Evolutionary conservation across 1,284 basidiomycete genomes (phyloP).

Genomic region (Leccinum subrobustum): DNA sequence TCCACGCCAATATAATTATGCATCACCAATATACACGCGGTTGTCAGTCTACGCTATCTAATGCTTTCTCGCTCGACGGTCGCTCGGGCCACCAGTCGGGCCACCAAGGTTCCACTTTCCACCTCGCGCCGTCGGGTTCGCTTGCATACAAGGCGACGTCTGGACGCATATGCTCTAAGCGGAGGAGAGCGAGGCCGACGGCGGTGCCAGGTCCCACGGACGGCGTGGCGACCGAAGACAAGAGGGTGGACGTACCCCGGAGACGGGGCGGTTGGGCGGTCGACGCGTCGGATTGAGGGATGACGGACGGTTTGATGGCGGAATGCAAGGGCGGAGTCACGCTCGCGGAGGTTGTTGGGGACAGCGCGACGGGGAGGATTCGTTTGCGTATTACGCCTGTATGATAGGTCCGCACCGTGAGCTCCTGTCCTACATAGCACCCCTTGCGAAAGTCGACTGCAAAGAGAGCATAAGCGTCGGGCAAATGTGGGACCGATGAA

Average conservation of each 20-base stretch:
- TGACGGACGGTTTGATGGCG: conserved; percentile 23
- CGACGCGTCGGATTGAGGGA: conserved; percentile 7
- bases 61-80: conserved; percentile 14
- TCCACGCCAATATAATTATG: background rate
- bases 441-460: conserved; percentile 96
- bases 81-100: conserved; percentile 68
- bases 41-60: conserved; percentile 24
- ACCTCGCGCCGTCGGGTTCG: conserved; percentile 33
- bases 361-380: conserved; percentile 69
- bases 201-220: conserved; percentile 31
- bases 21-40: background rate
- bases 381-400: conserved; percentile 92
- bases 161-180: conserved; percentile 59
- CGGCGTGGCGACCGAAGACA: conserved; percentile 47
- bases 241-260: conserved; percentile 66
- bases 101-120: conserved; percentile 56
- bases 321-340: conserved; percentile 10
- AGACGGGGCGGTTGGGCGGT: conserved; percentile 37
- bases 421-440: conserved; percentile 97
- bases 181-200: conserved; percentile 67
- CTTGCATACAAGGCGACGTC: conserved; percentile 18
- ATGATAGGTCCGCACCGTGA: conserved; percentile 96
- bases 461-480: background rate
- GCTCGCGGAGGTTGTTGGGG: conserved; percentile 7
- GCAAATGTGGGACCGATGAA: background rate